Evolutionary conservation across 2,329 filamentous ascomycete genomes (phyloP).

Genomic region (Coniella lustricola): DNA sequence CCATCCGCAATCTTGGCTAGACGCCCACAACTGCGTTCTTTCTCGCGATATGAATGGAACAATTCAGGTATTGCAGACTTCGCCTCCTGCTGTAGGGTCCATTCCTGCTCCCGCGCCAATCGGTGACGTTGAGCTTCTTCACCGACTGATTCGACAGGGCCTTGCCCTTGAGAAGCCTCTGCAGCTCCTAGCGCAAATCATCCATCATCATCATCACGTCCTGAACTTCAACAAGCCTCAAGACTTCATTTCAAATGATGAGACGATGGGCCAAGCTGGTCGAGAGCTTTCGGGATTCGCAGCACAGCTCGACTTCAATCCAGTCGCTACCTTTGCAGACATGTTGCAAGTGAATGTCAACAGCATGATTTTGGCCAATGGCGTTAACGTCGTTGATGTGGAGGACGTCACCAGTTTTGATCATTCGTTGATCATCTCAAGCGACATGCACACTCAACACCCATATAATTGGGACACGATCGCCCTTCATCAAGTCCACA

Average conservation of each 20-base stretch:
- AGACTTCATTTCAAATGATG: not conserved
- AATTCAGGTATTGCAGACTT: not conserved
- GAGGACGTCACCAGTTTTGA: not conserved
- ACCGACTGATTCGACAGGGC: not conserved
- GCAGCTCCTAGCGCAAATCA: not conserved
- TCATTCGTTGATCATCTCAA: not conserved
- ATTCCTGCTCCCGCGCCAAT: not conserved
- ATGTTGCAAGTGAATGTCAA: not conserved
- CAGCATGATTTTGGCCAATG: not conserved
- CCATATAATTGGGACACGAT: constrained; percentile 1
- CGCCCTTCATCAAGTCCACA: constrained; percentile 1
- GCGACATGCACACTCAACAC: not conserved
- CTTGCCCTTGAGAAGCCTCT: not conserved
- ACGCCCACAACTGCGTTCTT: not conserved
- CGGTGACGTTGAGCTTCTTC: constrained; percentile 8
- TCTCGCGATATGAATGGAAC: not conserved
- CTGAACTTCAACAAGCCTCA: not conserved
- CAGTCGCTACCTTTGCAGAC: not conserved
- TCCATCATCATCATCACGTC: not conserved
- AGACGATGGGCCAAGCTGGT: not conserved
- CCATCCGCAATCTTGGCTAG: not conserved
- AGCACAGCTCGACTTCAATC: not conserved
- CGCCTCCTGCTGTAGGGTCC: not conserved
- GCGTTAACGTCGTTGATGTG: constrained; percentile 1
- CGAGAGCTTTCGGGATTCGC: not conserved